Evolutionary conservation across 495 filamentous ascomycete species (phyloP), one percentile per base, ranked within the genome.

Genomic region (Aspergillus baeticus): DNA sequence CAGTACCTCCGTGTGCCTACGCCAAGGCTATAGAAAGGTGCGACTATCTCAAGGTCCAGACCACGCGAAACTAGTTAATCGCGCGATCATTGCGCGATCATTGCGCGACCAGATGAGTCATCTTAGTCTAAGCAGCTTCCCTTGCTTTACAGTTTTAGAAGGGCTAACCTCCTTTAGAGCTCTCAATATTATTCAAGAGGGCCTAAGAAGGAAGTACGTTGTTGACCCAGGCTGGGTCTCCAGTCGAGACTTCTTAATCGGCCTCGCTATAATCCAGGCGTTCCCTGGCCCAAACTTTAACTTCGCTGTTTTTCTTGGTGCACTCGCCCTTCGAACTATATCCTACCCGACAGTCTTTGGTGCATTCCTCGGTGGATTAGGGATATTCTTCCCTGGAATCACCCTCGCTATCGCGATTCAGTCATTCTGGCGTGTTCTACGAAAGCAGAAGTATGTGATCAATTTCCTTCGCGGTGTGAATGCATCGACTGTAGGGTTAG

Each of bases 211-310:
- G n/a, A n/a, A n/a, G n/a, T n/a, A n/a, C n/a, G n/a, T n/a, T n/a
- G n/a, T n/a, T n/a, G n/a, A n/a, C n/a, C n/a, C n/a, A n/a, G n/a
- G n/a, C 38, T 93, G 88, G 89, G 89, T 93, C 11, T 83, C 82
- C 3, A 74, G 87, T 1, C 80, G 90, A 7, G 87, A 95, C 70
- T 93, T 95, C 65, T 77, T 93, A 26, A 82, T 93, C 55, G 90
- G 90, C n/a, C 82, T 93, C 0, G 90, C 90, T 10, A 75, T 93
- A 54, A 90, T 89, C 56, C 90, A 95, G 68, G 84, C 88, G 2
- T 91, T 92, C 61, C 89, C 89, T 0, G 90, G 90, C 0, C 90
- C 90, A 0, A 93, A 95, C 67, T 92, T 93, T 81, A 95, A 93
- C 66, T 92, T 93, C 62, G 88, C 86, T 3, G 88, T 93, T 14